Evolutionary conservation across 148 eudicot species (phyloP), one percentile per base, ranked within the genome.

Genomic region (Cornus florida): DNA sequence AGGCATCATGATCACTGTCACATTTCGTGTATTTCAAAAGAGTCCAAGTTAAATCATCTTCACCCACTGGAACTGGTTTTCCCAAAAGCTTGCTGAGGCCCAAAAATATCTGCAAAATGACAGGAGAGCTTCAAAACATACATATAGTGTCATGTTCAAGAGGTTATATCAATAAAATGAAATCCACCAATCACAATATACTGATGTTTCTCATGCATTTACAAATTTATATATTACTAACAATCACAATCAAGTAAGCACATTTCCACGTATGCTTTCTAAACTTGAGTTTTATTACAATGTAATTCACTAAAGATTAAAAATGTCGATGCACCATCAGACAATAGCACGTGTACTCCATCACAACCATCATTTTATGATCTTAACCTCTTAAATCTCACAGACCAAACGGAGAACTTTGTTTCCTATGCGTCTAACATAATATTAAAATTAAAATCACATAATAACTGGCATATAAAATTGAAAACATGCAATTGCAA

Each of bases 81-180:
- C 93, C 91, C 68, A 91, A 80, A 84, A 89, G 91, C 72, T 86
- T 87, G 71, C 80, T 89, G 72, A 95, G 90, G 72, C 93, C 93
- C 86, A 56, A 72, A 78, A 77, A 88, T 79, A 95, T 87, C 99
- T 95, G 89, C 75, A 84, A 80, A 69, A 78, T 41, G 28, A 79
- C 68, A 65, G 62, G 23, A 68, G 60, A 38, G 57, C 46, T 57
- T 66, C 31, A 80, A 79, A 79, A 72, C 59, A 6, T 12, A 75
- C 69, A 64, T 39, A 38, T 48, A 75, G 20, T 46, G 32, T 50
- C 14, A 24, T n/a, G 66, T 7, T 60, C 17, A 46, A 59, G 38
- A 23, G 22, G 10, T 10, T 64, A 35, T 69, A 64, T 75, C 70
- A 20, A 23, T 38, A 17, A 74, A 14, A n/a, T 35, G 50, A 50